A percentile compares a stretch with the other conserved stretches of the same genome.
Evolutionary conservation across 768 basidiomycete genomes (phyloP).

Genomic region (Russula lepida): DNA sequence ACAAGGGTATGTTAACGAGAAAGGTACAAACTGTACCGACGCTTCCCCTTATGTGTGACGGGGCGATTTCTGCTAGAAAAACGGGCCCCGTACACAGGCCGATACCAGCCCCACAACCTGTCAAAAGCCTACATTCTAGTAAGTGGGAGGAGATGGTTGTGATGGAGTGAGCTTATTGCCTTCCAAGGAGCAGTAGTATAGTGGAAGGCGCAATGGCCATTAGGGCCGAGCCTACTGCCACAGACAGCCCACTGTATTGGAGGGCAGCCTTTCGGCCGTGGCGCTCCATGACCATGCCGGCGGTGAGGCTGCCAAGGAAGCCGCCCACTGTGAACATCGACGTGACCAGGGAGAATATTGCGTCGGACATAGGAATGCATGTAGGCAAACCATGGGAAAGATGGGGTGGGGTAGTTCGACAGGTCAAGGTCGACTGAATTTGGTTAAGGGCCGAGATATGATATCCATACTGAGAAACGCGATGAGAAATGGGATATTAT

Average conservation of each 20-base stretch:
- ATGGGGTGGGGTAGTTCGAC: slow-evolving; percentile 33
- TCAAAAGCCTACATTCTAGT: slow-evolving; percentile 40
- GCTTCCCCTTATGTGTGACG: slow-evolving; percentile 61
- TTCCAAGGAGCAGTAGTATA: slow-evolving; percentile 50
- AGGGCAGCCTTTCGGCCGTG: slow-evolving; percentile 65
- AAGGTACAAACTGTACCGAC: slow-evolving; percentile 43
- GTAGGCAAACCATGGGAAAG: slow-evolving; percentile 42
- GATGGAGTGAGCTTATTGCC: slow-evolving; percentile 35
- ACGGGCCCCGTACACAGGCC: slow-evolving; percentile 77
- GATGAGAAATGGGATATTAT: neutral
- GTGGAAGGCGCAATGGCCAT: slow-evolving; percentile 59
- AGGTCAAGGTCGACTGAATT: slow-evolving; percentile 71
- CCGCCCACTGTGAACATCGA: slow-evolving; percentile 85
- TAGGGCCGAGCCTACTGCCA: slow-evolving; percentile 51
- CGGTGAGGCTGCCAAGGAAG: slow-evolving; percentile 61
- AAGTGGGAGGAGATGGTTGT: neutral
- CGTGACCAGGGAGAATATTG: slow-evolving; percentile 75
- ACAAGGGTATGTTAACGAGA: neutral
- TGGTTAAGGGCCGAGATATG: slow-evolving; percentile 90
- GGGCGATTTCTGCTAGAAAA: slow-evolving; percentile 80
- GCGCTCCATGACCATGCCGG: slow-evolving; percentile 61
- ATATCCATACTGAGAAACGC: slow-evolving; percentile 65
- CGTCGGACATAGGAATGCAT: slow-evolving; percentile 74
- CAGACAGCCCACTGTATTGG: slow-evolving; percentile 46
- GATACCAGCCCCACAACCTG: slow-evolving; percentile 64